Base-by-base conservation (phyloP, 208 protist genomes). In the Wallacemonas sp. region DNA sequence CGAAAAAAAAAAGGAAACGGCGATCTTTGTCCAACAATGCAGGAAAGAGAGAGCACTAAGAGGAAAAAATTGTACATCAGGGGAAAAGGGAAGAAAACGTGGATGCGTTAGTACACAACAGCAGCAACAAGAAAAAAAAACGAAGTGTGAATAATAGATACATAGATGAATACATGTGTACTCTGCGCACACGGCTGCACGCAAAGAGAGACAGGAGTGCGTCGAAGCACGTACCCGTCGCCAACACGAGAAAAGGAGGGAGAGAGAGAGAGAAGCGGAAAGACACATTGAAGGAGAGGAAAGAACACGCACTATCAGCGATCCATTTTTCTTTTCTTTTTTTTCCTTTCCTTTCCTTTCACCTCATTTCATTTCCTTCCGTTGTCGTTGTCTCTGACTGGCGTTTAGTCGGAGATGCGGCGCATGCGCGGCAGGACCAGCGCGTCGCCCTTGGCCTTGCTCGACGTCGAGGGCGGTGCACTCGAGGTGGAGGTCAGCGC, bases 81-180 rank as follows among this genome's bases (percentile, higher is more conserved):
- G 10, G n/a, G n/a, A 61, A 50, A 2, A 57, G 44, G 50, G 16
- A 70, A 57, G 28, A 61, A 55, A 66, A 52, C n/a, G n/a, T n/a
- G n/a, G n/a, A n/a, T n/a, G n/a, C n/a, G n/a, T n/a, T n/a, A n/a
- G n/a, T n/a, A n/a, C n/a, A n/a, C n/a, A n/a, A n/a, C n/a, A n/a
- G n/a, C n/a, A n/a, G n/a, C n/a, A n/a, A 65, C n/a, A 52, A 69
- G 1, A 57, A 36, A 42, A 22, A 28, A 59, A 36, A 59, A 59
- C 31, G 32, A 42, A 42, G 22, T 20, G 32, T 23, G 3, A 22
- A 41, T 31, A 41, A 59, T 57, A 54, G 39, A 50, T 3, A 41
- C 12, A 31, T 29, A 26, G n/a, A n/a, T n/a, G n/a, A n/a, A n/a
- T n/a, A n/a, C n/a, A n/a, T n/a, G n/a, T n/a, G n/a, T n/a, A n/a